Conservation (phyloP, 2,329 filamentous ascomycete genomes). For the Trichocomaceae sp. region DNA sequence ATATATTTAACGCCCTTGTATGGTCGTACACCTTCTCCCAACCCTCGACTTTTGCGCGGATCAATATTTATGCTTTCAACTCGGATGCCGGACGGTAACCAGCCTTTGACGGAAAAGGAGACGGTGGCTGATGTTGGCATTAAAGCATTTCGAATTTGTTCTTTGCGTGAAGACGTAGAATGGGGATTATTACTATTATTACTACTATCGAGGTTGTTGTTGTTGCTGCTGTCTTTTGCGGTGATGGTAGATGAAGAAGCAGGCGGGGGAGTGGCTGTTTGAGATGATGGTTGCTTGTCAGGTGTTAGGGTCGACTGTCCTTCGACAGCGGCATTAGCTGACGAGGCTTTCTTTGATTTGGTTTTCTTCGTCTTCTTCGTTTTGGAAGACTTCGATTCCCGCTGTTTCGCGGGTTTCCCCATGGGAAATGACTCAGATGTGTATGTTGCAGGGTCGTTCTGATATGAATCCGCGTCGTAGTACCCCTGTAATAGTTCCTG, state of each 20-base stretch:
- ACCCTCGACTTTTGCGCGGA: constrained; percentile 71
- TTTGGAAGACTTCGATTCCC: constrained; percentile 30
- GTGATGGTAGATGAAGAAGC: not conserved
- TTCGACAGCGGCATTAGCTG: constrained; percentile 9
- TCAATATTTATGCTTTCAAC: constrained; percentile 58
- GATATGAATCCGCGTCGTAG: constrained; percentile 34
- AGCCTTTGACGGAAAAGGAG: constrained; percentile 57
- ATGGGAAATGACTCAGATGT: constrained; percentile 17
- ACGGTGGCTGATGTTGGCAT: constrained; percentile 75
- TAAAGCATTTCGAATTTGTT: constrained; percentile 64
- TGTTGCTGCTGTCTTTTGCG: not conserved
- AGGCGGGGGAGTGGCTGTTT: constrained; percentile 7
- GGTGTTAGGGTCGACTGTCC: constrained; percentile 12
- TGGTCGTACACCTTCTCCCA: constrained; percentile 83
- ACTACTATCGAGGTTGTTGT: not conserved
- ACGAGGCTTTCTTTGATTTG: constrained; percentile 22
- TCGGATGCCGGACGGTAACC: constrained; percentile 58
- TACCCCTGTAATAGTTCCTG: constrained; percentile 41
- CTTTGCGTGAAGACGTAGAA: constrained; percentile 24
- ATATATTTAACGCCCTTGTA: constrained; percentile 99
- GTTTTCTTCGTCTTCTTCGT: constrained; percentile 17
- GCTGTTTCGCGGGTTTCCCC: constrained; percentile 18
- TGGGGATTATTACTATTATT: constrained; percentile 14
- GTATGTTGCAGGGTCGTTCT: constrained; percentile 19
- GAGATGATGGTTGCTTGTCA: constrained; percentile 17